phyloP scores from a whole-genome alignment of 148 eudicot genomes.

The Selenicereus undatus region DNA sequence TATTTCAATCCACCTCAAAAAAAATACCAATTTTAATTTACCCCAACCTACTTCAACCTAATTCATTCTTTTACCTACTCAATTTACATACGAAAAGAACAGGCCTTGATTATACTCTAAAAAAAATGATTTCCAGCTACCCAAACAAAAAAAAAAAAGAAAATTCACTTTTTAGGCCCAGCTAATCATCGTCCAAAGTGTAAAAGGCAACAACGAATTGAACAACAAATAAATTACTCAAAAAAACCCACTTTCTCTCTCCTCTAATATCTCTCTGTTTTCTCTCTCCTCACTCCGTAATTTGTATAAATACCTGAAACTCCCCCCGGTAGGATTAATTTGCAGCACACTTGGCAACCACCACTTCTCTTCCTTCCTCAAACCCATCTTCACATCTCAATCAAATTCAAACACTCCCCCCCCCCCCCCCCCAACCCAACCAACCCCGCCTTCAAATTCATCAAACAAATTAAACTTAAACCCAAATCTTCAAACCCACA shows the following conservation, averaged over 20 bases:
- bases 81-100: no score
- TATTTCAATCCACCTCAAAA: no score
- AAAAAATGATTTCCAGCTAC: not conserved
- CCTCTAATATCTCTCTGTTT: not conserved
- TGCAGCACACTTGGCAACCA: not conserved
- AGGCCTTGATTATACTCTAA: not conserved
- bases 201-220: not conserved
- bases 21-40: no score
- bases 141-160: no score
- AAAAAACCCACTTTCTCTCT: not conserved
- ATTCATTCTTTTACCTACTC: no score
- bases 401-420: not conserved
- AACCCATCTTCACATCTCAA: not conserved
- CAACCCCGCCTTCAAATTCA: not conserved
- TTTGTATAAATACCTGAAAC: not conserved
- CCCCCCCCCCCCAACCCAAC: no score
- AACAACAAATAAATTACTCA: not conserved
- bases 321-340: not conserved
- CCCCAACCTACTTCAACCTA: no score
- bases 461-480: not conserved
- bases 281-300: not conserved
- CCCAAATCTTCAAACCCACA: no score
- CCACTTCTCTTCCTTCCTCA: not conserved
- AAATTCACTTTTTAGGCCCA: not conserved
- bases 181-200: not conserved